Base-by-base conservation (phyloP, 2,329 filamentous ascomycete genomes). In the Curvularia eragrostidis region DNA sequence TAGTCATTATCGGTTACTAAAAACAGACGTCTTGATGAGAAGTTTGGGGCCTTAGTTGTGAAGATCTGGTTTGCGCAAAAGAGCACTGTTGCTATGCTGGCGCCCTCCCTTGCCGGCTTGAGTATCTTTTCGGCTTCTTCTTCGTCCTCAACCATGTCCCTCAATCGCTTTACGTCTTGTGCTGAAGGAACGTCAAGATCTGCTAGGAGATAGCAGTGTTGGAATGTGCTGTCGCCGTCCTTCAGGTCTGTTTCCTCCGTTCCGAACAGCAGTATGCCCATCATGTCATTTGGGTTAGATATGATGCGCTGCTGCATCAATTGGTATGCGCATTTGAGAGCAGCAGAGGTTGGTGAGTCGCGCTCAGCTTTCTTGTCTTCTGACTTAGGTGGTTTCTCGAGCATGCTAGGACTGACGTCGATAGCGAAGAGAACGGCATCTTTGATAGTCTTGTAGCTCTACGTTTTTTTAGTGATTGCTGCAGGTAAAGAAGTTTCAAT, bases 251-350 rank as follows among this genome's bases (percentile, higher is more conserved):
- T 91, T 77, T 91, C 86, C 70, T 96, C 83, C 0, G 95, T 99
- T 8, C 93, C 93, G 73, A 96, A 99, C 0, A 99, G 82, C 36
- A 99, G 77, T 24, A 99, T 90, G 1, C 94, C 93, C 85, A 99
- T 97, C 91, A 97, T 96, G 61, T 99, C 95, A 71, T 89, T 93
- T 1, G 95, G 95, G 61, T 93, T 94, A 3, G 94, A 94, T 68
- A 99, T 98, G 77, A 99, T 98, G 68, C 95, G 91, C 79, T 98
- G 94, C 79, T 98, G 92, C 91, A 99, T 97, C 52, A 99, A 83
- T 71, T 92, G 87, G 71, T 96, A 96, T 56, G 94, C 95, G 69
- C 92, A 97, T 82, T 97, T 97, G 48, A 99, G 79, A 3, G 95
- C 93, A 15, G 94, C 93, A 51, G 89, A 84, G 0, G 92, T 83